These are phyloP conservation scores for Paraphoma chrysanthemicola DNA, from an alignment of 2,329 filamentous ascomycete species.

Conservation along the genomic window DNA sequence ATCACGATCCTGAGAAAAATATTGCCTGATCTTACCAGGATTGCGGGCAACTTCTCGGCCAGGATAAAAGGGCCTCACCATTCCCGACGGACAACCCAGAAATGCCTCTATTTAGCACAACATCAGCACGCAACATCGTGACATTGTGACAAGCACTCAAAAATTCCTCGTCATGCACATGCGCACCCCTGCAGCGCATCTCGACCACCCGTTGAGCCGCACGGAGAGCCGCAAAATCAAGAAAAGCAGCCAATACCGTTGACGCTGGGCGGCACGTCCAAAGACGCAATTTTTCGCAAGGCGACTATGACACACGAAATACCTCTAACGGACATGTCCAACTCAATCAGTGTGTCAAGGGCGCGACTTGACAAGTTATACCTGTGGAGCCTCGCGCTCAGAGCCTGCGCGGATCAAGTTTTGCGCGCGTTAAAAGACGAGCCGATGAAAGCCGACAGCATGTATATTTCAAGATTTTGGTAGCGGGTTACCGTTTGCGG, in stretches of 20 bases:
- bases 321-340: conserved; percentile 20
- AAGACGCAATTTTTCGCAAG: conserved; percentile 9
- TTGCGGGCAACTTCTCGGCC: background rate
- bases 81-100: background rate
- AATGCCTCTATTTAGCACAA: background rate
- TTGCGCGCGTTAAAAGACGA: conserved; percentile 4
- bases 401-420: conserved; percentile 9
- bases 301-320: conserved; percentile 33
- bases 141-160: background rate
- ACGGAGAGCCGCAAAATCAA: conserved; percentile 1
- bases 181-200: conserved; percentile 9
- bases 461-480: background rate
- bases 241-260: conserved; percentile 21
- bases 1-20: background rate
- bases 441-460: conserved; percentile 16
- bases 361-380: conserved; percentile 4
- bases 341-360: conserved; percentile 23
- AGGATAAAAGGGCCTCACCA: background rate
- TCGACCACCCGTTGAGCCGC: conserved; percentile 22
- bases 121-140: background rate
- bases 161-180: conserved; percentile 3
- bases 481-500: conserved; percentile 15
- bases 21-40: background rate
- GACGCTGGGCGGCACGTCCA: conserved; percentile 13
- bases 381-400: conserved; percentile 14